Evolutionary conservation across 257 asterid species (phyloP).

Genomic region (Cynanchum wilfordii): DNA sequence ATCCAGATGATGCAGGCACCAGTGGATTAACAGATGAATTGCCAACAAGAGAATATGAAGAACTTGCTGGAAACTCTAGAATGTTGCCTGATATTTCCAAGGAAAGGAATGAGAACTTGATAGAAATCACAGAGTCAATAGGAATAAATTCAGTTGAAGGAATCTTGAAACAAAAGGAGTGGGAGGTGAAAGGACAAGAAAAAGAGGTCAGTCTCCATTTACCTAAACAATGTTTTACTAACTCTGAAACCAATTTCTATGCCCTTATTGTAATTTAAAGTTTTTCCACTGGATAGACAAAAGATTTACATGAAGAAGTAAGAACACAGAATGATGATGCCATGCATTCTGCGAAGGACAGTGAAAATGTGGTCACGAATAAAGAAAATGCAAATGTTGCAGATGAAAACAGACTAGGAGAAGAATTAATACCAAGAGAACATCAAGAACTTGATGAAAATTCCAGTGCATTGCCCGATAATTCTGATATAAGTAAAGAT

Average conservation of each 20-base stretch:
- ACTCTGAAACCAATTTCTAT: not conserved
- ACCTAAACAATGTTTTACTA: not conserved
- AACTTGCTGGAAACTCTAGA: not conserved
- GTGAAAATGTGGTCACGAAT: not conserved
- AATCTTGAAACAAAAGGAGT: not conserved
- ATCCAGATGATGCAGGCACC: not conserved
- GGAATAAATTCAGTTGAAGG: not conserved
- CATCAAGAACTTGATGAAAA: not conserved
- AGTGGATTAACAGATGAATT: not conserved
- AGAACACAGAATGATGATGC: not conserved
- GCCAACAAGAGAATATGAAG: slow-evolving; percentile 1
- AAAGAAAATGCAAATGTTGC: not conserved
- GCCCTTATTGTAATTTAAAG: not conserved
- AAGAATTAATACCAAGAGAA: not conserved
- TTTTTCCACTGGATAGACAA: not conserved
- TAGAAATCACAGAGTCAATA: not conserved
- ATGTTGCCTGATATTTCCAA: not conserved
- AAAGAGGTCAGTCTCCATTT: slow-evolving; percentile 11
- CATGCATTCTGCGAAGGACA: not conserved
- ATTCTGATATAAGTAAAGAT: not conserved
- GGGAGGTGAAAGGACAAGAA: not conserved
- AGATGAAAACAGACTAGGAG: not conserved
- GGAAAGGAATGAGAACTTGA: not conserved
- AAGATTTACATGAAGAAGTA: not conserved
- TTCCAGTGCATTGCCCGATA: not conserved